Evolutionary conservation across 2,329 filamentous ascomycete species (phyloP), one percentile per base, ranked within the genome.

Genomic region (Sclerotinia subarctica): DNA sequence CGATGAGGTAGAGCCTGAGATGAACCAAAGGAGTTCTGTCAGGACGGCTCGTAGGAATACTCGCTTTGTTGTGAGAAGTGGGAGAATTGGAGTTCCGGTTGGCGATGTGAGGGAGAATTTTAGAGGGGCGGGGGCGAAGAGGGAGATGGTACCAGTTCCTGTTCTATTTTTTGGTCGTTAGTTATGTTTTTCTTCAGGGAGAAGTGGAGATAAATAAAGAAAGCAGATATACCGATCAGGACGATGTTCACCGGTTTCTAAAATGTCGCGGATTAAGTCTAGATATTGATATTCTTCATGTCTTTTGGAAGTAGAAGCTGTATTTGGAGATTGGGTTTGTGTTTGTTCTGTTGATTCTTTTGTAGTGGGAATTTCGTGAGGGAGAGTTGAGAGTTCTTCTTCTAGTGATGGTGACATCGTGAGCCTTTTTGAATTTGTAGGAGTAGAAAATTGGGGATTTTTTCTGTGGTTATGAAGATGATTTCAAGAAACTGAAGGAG

Each of bases 271-370:
- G 71, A 98, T 93, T 35, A 99, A 85, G 74, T 94, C 86, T 69
- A 99, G 88, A 78, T 99, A 99, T 80, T 98, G 95, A 77, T 93
- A 84, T 81, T 99, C 95, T 82, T 98, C 94, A 76, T 97, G 93
- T 38, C 17, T 52, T 24, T 51, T 63, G 5, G 46, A 35, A 21
- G 46, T 26, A 26, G 46, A 63, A 21, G 11, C 29, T 54, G 24
- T 7, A 21, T 26, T 51, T 42, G 49, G 5, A 56, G 38, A 44
- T 46, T 46, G 57, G 13, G 57, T 29, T 29, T 38, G 38, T 24
- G 5, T 66, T 52, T 56, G 19, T 60, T 26, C 32, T 32, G 17
- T 26, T 32, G 21, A 59, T 47, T 49, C 46, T 24, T 53, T 51
- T 38, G 59, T 38, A 38, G 44, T 8, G 17, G 57, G 13, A 38